These are phyloP conservation scores for Tulasnella sp. DNA, from an alignment of 768 basidiomycete genomes.

Conservation along the genomic window DNA sequence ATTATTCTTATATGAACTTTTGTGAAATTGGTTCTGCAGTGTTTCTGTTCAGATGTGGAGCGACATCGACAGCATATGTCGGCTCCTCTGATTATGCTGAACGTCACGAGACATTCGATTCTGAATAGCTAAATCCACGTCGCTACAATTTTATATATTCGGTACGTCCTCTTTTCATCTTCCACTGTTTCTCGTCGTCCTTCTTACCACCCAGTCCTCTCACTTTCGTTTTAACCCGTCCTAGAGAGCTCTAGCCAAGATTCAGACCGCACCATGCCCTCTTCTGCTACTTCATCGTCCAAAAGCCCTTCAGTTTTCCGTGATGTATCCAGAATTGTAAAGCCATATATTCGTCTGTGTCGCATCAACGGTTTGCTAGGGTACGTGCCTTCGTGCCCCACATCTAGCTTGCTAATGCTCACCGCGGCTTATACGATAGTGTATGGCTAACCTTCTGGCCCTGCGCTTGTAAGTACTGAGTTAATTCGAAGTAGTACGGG, in stretches of 20 bases:
- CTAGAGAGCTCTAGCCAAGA: neutral
- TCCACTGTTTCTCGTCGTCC: too few relatives aligned
- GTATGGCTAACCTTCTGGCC: conserved; percentile 14
- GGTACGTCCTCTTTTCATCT: too few relatives aligned
- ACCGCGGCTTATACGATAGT: neutral
- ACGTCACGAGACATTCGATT: too few relatives aligned
- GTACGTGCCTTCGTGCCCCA: neutral
- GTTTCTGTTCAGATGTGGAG: too few relatives aligned
- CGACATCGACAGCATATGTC: too few relatives aligned
- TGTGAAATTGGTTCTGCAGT: too few relatives aligned
- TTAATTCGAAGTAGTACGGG: neutral
- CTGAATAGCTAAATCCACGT: too few relatives aligned
- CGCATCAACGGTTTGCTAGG: conserved; percentile 12
- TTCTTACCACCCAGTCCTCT: neutral
- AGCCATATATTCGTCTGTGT: conserved; percentile 5
- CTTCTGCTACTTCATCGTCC: neutral
- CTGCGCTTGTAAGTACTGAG: neutral
- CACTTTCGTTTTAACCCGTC: neutral
- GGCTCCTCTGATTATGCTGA: too few relatives aligned
- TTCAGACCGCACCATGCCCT: neutral
- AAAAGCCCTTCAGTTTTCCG: neutral
- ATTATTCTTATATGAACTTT: too few relatives aligned
- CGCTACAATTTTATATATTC: too few relatives aligned
- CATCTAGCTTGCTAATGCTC: neutral
- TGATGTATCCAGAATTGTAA: neutral